phyloP scores from a whole-genome alignment of 2,329 filamentous ascomycete species.

The Phoma sp. region DNA sequence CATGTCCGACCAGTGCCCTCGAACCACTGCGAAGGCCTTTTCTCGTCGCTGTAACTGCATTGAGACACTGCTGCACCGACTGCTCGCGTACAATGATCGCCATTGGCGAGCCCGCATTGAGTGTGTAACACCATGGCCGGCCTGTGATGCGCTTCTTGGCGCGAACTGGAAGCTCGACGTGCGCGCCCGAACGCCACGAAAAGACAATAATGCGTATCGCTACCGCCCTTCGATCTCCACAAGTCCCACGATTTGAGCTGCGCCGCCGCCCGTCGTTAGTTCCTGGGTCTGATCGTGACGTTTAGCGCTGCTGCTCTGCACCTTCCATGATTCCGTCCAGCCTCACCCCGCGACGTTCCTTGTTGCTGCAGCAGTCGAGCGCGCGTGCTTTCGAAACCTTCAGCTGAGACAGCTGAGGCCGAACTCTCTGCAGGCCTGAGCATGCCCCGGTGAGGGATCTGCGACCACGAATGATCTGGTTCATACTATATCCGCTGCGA shows the following conservation, averaged over 20 bases:
- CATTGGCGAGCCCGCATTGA: constrained; percentile 17
- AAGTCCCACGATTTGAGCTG: constrained; percentile 23
- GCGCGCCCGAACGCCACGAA: constrained; percentile 36
- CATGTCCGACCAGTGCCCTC: not conserved
- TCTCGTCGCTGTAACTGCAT: constrained; percentile 18
- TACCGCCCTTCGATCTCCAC: constrained; percentile 24
- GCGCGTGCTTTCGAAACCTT: constrained; percentile 37
- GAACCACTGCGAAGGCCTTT: constrained; percentile 4
- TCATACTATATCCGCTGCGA: constrained; percentile 77
- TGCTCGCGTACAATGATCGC: constrained; percentile 6
- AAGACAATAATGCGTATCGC: constrained; percentile 33
- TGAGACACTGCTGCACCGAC: constrained; percentile 17
- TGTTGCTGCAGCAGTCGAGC: constrained; percentile 28
- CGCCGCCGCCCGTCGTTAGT: constrained; percentile 21
- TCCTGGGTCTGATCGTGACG: constrained; percentile 6
- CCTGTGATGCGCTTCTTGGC: constrained; percentile 22
- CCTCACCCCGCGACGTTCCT: constrained; percentile 26
- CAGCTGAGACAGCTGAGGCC: constrained; percentile 26
- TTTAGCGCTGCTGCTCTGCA: constrained; percentile 17
- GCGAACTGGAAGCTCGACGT: constrained; percentile 21
- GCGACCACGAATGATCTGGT: constrained; percentile 70
- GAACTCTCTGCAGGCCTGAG: constrained; percentile 18
- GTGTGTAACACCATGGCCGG: constrained; percentile 17
- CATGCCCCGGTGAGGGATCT: constrained; percentile 34
- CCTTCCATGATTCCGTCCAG: constrained; percentile 25